Evolutionary conservation across 805 yeast species (phyloP), one percentile per base, ranked within the genome.

Genomic region (Danielozyma ontarioensis): DNA sequence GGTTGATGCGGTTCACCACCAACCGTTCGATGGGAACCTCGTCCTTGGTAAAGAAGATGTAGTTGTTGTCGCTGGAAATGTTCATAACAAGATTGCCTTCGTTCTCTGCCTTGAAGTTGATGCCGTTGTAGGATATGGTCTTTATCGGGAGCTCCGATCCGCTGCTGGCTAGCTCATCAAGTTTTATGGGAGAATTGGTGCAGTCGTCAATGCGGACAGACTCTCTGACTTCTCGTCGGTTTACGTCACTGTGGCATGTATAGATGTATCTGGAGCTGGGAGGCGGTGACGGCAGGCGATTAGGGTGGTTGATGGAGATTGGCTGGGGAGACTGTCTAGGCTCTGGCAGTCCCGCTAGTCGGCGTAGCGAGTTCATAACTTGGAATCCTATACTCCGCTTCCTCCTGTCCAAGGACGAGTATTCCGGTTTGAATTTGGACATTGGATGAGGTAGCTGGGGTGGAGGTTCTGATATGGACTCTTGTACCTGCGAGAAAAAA

Each of bases 1-100:
- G 45, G 15, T 18, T 28, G 12, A 28, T 30, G 18, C 36, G 31
- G 17, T 42, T 27, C 8, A 50, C 31, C 4, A 36, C 35, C 18
- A 42, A 10, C 22, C 22, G 22, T 6, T 19, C 31, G 8, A 48
- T 39, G 1, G 39, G 26, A 10, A 16, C 19, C 5, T 27, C 32
- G 10, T 40, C 36, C 14, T 26, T 17, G 17, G 36, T 31, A 28
- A 37, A 37, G 25, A 21, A 29, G 15, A 40, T 23, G 32, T 16
- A 40, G 12, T 31, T 19, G n/a, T 28, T 26, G 18, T 34, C 17
- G n/a, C 14, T 8, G 6, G 31, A 17, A 8, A 40, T 23, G 10
- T 35, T 29, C 14, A 36, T 12, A 21, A 22, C 25, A 16, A 39
- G 27, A 4, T 19, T 19, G 3, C 39, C 40, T 13, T 27, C 27